phyloP scores from a whole-genome alignment of 768 basidiomycete species.

The Clavulina sp. region DNA sequence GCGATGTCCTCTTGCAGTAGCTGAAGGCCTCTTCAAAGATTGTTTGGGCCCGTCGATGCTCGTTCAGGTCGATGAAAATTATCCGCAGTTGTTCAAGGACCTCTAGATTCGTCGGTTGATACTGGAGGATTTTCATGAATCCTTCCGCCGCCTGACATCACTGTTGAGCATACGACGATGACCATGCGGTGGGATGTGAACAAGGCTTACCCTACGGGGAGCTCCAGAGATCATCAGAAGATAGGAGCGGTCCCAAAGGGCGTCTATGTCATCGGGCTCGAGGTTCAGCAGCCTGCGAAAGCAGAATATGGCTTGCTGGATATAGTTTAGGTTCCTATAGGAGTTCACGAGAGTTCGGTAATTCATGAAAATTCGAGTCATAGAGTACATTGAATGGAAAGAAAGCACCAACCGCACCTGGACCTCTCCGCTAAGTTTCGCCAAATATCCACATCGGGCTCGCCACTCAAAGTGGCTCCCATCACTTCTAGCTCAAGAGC shows the following conservation, averaged over 20 bases:
- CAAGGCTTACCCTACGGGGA: constrained; percentile 35
- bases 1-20: constrained; percentile 37
- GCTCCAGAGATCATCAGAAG: constrained; percentile 65
- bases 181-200: not conserved
- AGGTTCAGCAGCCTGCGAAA: constrained; percentile 65
- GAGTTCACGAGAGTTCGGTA: too few species aligned
- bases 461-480: constrained; percentile 56
- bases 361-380: not conserved
- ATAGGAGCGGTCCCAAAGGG: constrained; percentile 76
- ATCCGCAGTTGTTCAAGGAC: constrained; percentile 64
- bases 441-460: constrained; percentile 77
- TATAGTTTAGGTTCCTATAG: constrained; percentile 44
- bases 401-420: constrained; percentile 27
- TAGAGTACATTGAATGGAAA: not conserved
- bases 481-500: constrained; percentile 74
- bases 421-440: constrained; percentile 59
- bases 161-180: not conserved
- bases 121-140: constrained; percentile 53
- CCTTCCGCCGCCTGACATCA: constrained; percentile 36
- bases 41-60: constrained; percentile 41
- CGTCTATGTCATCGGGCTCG: constrained; percentile 67
- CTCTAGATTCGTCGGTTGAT: constrained; percentile 60
- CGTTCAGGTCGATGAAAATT: constrained; percentile 56
- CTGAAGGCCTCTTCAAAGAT: constrained; percentile 62
- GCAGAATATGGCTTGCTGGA: constrained; percentile 84